Conservation (phyloP, 495 filamentous ascomycete genomes). For the Hypoxylon perforatum region DNA sequence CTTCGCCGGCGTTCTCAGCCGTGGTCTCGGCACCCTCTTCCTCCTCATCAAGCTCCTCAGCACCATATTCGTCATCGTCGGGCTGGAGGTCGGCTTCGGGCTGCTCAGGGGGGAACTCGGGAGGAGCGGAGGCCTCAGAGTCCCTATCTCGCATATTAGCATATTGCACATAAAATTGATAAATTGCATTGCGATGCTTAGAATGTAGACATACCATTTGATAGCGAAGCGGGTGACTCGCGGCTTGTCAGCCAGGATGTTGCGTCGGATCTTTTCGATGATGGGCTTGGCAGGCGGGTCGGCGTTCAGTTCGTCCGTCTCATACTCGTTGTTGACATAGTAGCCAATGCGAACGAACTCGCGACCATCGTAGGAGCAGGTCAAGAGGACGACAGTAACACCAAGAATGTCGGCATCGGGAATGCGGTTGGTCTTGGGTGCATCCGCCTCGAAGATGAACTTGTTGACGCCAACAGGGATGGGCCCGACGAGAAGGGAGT, state of each 20-base stretch:
- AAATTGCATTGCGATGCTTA: background rate
- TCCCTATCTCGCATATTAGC: constrained; percentile 71
- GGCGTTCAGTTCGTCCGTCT: constrained; percentile 84
- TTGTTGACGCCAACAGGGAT: constrained; percentile 98
- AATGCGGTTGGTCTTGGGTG: constrained; percentile 88
- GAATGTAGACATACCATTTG: constrained; percentile 78
- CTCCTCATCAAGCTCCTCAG: constrained; percentile 80
- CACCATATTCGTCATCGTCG: constrained; percentile 91
- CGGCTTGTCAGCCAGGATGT: constrained; percentile 95
- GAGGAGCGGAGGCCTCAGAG: constrained; percentile 91
- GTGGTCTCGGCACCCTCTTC: constrained; percentile 57
- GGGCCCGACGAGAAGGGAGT: constrained; percentile 93
- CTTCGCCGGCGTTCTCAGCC: constrained; percentile 53
- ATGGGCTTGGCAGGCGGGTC: constrained; percentile 92
- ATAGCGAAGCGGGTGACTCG: constrained; percentile 98
- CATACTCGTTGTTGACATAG: constrained; percentile 99
- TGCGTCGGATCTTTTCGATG: constrained; percentile 89
- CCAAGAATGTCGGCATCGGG: constrained; percentile 94
- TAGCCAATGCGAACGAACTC: constrained; percentile 99
- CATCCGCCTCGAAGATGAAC: constrained; percentile 96
- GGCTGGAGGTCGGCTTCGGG: constrained; percentile 88
- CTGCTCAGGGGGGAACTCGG: constrained; percentile 97
- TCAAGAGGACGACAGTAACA: constrained; percentile 95
- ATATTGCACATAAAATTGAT: constrained; percentile 1
- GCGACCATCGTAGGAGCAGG: constrained; percentile 93